phyloP scores from a whole-genome alignment of 2,329 filamentous ascomycete genomes.

The Gyromitra esculenta region DNA sequence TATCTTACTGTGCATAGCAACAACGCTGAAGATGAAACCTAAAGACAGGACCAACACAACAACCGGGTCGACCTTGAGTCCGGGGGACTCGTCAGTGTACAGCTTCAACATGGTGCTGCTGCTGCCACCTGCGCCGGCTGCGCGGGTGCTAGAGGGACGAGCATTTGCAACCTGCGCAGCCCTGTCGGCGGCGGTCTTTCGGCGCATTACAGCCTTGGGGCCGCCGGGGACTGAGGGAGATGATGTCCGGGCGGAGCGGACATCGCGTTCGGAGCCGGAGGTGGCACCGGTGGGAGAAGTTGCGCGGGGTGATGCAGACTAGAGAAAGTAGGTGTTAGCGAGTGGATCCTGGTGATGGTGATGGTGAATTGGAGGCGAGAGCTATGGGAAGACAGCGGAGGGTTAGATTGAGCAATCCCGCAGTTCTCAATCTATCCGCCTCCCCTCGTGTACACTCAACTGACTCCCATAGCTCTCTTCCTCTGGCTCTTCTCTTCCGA shows the following conservation, averaged over 20 bases:
- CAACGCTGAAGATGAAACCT: slow-evolving; percentile 98
- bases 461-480: slow-evolving; percentile 19
- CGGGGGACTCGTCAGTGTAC: slow-evolving; percentile 98
- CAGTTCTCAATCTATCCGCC: slow-evolving; percentile 1
- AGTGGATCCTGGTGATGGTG: background rate
- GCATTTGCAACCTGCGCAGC: slow-evolving; percentile 97
- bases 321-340: slow-evolving; percentile 16
- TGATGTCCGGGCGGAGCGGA: slow-evolving; percentile 74
- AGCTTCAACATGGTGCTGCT: slow-evolving; percentile 98
- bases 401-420: background rate
- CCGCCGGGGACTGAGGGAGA: slow-evolving; percentile 92
- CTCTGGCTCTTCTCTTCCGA: background rate
- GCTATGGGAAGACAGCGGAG: background rate
- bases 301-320: slow-evolving; percentile 55
- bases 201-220: slow-evolving; percentile 92
- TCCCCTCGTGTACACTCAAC: slow-evolving; percentile 3
- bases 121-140: slow-evolving; percentile 92
- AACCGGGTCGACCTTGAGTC: slow-evolving; percentile 96
- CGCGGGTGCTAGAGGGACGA: slow-evolving; percentile 87
- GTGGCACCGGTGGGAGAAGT: slow-evolving; percentile 67
- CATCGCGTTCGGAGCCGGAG: slow-evolving; percentile 63
- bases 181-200: slow-evolving; percentile 94
- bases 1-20: slow-evolving; percentile 92
- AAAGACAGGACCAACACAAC: slow-evolving; percentile 95
- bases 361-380: background rate